A percentile compares a stretch with the other conserved stretches of the same genome.
phyloP scores from a whole-genome alignment of 805 yeast genomes.

The Saccharomycopsis capsularis region DNA sequence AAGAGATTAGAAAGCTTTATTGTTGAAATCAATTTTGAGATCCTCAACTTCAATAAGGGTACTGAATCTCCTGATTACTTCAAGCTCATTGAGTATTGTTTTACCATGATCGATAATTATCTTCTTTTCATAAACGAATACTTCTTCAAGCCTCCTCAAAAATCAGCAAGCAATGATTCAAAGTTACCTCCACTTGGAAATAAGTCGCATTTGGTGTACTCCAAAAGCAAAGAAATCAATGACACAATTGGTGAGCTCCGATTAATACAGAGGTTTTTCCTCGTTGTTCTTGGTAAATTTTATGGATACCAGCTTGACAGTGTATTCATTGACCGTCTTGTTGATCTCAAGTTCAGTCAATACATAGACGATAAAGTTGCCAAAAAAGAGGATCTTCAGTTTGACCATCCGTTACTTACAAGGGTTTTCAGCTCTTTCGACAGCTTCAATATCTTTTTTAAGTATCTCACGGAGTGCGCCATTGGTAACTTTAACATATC shows the following conservation, averaged over 20 bases:
- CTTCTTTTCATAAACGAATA: conserved; percentile 20
- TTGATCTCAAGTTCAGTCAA: conserved; percentile 9
- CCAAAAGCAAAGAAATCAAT: conserved; percentile 20
- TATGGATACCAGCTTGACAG: conserved; percentile 31
- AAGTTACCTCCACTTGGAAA: conserved; percentile 18
- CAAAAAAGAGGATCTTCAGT: conserved; percentile 13
- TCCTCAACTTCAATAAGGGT: conserved; percentile 20
- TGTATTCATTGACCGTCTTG: conserved; percentile 23
- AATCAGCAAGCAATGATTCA: neutral
- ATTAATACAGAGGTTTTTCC: conserved; percentile 40
- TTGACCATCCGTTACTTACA: conserved; percentile 23
- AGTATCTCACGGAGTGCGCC: conserved; percentile 48
- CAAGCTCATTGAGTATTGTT: conserved; percentile 36
- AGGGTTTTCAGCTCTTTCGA: conserved; percentile 29
- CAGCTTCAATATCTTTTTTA: conserved; percentile 36
- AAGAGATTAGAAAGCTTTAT: conserved; percentile 32
- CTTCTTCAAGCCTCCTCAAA: conserved; percentile 26
- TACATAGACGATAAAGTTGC: neutral
- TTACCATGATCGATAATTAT: conserved; percentile 36
- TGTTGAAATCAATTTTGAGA: conserved; percentile 31
- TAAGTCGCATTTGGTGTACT: conserved; percentile 15
- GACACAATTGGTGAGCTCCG: conserved; percentile 45
- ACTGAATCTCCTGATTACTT: conserved; percentile 24
- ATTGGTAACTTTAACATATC: conserved; percentile 47
- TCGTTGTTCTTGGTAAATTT: conserved; percentile 31